Percentiles rank a stretch among this genome's conserved stretches.
Evolutionary conservation across 1,139 yeast species (phyloP).

Genomic region (Blastobotrys proliferans): DNA sequence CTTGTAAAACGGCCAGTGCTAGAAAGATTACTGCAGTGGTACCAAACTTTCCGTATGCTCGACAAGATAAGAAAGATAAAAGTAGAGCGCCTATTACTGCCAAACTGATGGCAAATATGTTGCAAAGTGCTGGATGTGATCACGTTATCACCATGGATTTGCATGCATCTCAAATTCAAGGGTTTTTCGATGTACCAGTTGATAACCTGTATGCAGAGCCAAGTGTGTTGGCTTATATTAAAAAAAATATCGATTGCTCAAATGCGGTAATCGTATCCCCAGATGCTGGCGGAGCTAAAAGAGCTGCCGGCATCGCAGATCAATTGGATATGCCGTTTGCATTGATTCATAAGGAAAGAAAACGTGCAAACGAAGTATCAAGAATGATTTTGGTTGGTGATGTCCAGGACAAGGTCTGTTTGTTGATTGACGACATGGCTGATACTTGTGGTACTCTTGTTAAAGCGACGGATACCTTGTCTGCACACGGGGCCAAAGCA

Average conservation of each 20-base stretch:
- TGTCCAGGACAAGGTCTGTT: conserved; percentile 77
- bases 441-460: conserved; percentile 97
- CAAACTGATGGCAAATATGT: conserved; percentile 88
- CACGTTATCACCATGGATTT: conserved; percentile 97
- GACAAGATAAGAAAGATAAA: conserved; percentile 96
- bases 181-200: conserved; percentile 94
- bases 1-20: conserved; percentile 93
- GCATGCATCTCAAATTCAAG: conserved; percentile 99
- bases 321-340: conserved; percentile 88
- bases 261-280: conserved; percentile 83
- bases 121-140: conserved; percentile 92
- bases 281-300: conserved; percentile 98
- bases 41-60: conserved; percentile 96
- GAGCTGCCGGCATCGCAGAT: conserved; percentile 95
- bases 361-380: conserved; percentile 87
- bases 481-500: conserved; percentile 72
- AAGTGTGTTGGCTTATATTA: conserved; percentile 81
- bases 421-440: conserved; percentile 96
- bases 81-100: conserved; percentile 97
- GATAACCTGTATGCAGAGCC: conserved; percentile 97
- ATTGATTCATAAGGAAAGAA: conserved; percentile 92
- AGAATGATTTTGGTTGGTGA: conserved; percentile 96
- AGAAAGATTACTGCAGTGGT: conserved; percentile 91
- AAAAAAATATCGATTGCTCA: conserved; percentile 53
- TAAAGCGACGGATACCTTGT: conserved; percentile 86